Conservation (phyloP, 805 yeast genomes). For the Starmerella bombi region DNA sequence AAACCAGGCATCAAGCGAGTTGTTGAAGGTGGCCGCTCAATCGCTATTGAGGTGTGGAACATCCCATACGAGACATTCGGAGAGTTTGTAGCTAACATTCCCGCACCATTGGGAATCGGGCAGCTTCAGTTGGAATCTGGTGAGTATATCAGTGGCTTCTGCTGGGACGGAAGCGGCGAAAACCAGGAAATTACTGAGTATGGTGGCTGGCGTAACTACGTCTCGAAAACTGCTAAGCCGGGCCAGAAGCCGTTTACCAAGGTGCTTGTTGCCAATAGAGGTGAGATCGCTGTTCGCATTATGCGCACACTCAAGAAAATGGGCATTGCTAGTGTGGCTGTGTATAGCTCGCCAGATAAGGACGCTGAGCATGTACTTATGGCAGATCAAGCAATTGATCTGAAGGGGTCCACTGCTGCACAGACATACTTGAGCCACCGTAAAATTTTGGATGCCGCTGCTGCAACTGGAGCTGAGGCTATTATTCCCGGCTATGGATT, state of each 20-base stretch:
- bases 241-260: constrained; percentile 52
- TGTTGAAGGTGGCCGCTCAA: constrained; percentile 27
- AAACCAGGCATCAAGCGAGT: constrained; percentile 86
- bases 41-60: constrained; percentile 71
- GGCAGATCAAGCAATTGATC: constrained; percentile 71
- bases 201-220: constrained; percentile 78
- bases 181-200: constrained; percentile 67
- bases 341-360: constrained; percentile 81
- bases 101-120: constrained; percentile 92
- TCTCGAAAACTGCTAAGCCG: constrained; percentile 27
- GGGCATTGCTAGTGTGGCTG: constrained; percentile 67
- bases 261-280: constrained; percentile 92
- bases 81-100: constrained; percentile 72
- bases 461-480: constrained; percentile 76
- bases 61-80: constrained; percentile 72
- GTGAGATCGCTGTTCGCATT: constrained; percentile 93
- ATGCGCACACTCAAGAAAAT: constrained; percentile 75
- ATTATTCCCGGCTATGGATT: constrained; percentile 97
- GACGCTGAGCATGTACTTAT: constrained; percentile 73
- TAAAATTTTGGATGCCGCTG: constrained; percentile 76
- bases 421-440: constrained; percentile 81
- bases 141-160: constrained; percentile 78
- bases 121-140: constrained; percentile 74
- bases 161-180: constrained; percentile 71
- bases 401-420: constrained; percentile 74